phyloP scores from a whole-genome alignment of 225 moss, liverwort and hornwort genomes.

The Polytrichum commune region DNA sequence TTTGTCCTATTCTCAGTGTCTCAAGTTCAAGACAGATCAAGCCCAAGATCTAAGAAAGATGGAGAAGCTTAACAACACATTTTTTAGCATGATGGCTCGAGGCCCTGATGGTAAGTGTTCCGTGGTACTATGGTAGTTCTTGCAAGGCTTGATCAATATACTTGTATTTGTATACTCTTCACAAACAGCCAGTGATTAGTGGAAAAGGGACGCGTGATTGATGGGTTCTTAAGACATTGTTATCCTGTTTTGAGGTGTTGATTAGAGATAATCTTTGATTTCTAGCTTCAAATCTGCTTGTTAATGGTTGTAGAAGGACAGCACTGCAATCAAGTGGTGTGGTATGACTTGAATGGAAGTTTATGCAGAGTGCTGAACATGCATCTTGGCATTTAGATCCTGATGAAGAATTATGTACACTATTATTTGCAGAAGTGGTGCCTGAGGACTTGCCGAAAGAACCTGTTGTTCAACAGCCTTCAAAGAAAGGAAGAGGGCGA shows the following conservation, averaged over 20 bases:
- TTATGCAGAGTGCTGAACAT: too few relatives aligned
- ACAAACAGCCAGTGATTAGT: not conserved
- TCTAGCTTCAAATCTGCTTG: not conserved
- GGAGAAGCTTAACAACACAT: constrained; percentile 92
- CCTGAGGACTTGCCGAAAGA: constrained; percentile 78
- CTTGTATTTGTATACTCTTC: not conserved
- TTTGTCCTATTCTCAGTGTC: constrained; percentile 35
- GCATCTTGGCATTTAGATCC: not conserved
- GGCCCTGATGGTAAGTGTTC: constrained; percentile 76
- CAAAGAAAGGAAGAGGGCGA: constrained; percentile 90
- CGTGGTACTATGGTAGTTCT: not conserved
- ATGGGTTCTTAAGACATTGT: not conserved
- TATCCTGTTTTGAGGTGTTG: too few relatives aligned
- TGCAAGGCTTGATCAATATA: not conserved
- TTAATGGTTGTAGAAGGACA: not conserved
- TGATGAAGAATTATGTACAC: not conserved
- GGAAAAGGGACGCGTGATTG: not conserved
- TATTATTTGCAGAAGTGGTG: constrained; percentile 57
- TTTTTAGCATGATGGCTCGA: constrained; percentile 93
- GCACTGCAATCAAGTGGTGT: not conserved
- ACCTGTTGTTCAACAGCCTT: constrained; percentile 58
- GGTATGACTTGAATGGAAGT: too few relatives aligned
- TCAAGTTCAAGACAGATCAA: constrained; percentile 96
- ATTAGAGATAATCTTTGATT: not conserved
- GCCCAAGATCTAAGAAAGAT: constrained; percentile 91